Percentiles rank a stretch among this genome's conserved stretches.
These are phyloP conservation scores for Paramecium caudatum DNA, from an alignment of 73 alveolate species.

Conservation along the genomic window DNA sequence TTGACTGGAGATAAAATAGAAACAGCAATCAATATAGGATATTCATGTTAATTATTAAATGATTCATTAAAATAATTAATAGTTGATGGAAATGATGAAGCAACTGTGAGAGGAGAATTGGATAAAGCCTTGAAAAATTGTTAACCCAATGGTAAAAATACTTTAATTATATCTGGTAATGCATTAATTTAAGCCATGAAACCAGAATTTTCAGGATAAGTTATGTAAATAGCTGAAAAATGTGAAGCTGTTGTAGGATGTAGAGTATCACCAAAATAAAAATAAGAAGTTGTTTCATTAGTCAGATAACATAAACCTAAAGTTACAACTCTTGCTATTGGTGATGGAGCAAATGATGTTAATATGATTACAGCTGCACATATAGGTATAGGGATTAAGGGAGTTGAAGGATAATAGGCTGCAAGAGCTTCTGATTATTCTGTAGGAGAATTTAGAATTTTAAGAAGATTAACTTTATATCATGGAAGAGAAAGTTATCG, in stretches of 20 bases:
- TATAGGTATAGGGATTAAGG: conserved; percentile 92
- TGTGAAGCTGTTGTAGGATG: conserved; percentile 74
- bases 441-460: conserved; percentile 84
- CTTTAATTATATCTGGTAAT: conserved; percentile 67
- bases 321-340: conserved; percentile 85
- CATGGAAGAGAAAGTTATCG: conserved; percentile 97
- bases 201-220: not conserved
- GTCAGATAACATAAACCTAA: conserved; percentile 75
- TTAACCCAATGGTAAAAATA: conserved; percentile 27
- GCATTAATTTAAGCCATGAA: conserved; percentile 54
- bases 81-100: conserved; percentile 37
- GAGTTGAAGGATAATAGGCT: conserved; percentile 93
- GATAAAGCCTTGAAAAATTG: conserved; percentile 15
- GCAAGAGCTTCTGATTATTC: conserved; percentile 93
- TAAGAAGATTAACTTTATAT: conserved; percentile 88
- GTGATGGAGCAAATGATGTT: conserved; percentile 94
- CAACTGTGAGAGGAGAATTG: not conserved
- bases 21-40: conserved; percentile 85
- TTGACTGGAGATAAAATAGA: conserved; percentile 97
- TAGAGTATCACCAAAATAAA: conserved; percentile 79
- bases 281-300: conserved; percentile 69
- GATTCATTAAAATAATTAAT: conserved; percentile 45
- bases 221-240: conserved; percentile 63
- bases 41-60: conserved; percentile 70
- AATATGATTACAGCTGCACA: conserved; percentile 92